A percentile compares a stretch with the other conserved stretches of the same genome.
phyloP scores from a whole-genome alignment of 306 rosid genomes.

The Alnus rubra region DNA sequence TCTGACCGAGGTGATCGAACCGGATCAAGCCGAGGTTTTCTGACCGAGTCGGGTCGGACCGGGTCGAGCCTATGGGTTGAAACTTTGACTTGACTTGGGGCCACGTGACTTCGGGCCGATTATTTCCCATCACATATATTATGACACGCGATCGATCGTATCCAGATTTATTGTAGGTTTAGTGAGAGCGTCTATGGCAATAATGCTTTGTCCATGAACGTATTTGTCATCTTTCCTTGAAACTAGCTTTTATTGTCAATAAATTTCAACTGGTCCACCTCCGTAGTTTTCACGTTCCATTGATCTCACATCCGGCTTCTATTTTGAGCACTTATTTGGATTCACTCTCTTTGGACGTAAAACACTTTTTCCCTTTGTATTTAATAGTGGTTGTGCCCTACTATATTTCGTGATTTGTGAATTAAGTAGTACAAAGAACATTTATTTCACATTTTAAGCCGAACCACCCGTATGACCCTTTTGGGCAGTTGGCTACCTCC shows the following conservation, averaged over 20 bases:
- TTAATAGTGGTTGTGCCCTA: background rate
- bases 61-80: no score
- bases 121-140: no score
- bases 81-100: no score
- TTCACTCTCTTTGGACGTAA: background rate
- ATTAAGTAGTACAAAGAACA: background rate
- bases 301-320: background rate
- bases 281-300: background rate
- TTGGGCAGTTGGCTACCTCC: no score
- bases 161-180: constrained; percentile 29
- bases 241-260: background rate
- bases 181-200: constrained; percentile 37
- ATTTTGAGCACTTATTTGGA: background rate
- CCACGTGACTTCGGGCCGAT: no score
- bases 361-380: background rate
- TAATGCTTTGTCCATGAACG: background rate
- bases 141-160: background rate
- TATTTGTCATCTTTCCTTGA: background rate
- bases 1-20: no score
- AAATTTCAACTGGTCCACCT: background rate
- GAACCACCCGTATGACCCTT: constrained; percentile 6
- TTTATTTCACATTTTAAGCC: constrained; percentile 25
- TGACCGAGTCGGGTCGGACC: no score
- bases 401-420: background rate
- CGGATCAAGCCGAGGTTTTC: no score